These are phyloP conservation scores for Ogataea degrootiae DNA, from an alignment of 805 yeast genomes.

Conservation along the genomic window DNA sequence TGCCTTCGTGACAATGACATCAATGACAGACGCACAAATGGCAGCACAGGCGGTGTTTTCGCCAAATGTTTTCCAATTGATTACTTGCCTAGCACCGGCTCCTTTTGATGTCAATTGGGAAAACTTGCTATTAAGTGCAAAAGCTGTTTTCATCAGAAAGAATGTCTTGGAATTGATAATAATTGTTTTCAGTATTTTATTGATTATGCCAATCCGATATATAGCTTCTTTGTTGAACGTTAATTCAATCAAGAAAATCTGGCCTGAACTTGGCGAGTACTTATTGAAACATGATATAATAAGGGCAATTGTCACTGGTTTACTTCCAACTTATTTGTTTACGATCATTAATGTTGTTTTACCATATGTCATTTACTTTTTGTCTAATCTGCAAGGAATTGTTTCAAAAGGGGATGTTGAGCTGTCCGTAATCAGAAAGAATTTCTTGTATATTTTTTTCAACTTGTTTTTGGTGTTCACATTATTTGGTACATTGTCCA, in stretches of 20 bases:
- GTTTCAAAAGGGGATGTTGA: constrained; percentile 56
- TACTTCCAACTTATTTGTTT: constrained; percentile 57
- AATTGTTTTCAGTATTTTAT: constrained; percentile 44
- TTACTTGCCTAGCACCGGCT: constrained; percentile 88
- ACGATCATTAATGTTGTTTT: constrained; percentile 47
- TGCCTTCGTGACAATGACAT: constrained; percentile 85
- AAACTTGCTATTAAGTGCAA: constrained; percentile 39
- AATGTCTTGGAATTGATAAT: constrained; percentile 34
- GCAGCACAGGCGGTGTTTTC: constrained; percentile 94
- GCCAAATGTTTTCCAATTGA: constrained; percentile 79
- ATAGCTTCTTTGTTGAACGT: constrained; percentile 54
- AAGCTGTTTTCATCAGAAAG: constrained; percentile 31
- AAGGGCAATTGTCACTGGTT: constrained; percentile 55
- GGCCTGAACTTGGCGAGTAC: constrained; percentile 56
- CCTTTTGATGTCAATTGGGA: constrained; percentile 93
- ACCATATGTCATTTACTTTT: constrained; percentile 51
- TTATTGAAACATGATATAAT: constrained; percentile 46
- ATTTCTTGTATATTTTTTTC: constrained; percentile 56
- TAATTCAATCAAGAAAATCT: constrained; percentile 49
- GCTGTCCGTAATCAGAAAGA: constrained; percentile 51
- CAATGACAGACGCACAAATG: constrained; percentile 95
- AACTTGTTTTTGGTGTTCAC: constrained; percentile 59
- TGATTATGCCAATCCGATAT: constrained; percentile 52
- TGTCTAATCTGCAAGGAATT: constrained; percentile 49
- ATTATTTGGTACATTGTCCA: constrained; percentile 57